Base-by-base conservation (phyloP, 1,139 yeast genomes). In the Zygoascus hellenicus region DNA sequence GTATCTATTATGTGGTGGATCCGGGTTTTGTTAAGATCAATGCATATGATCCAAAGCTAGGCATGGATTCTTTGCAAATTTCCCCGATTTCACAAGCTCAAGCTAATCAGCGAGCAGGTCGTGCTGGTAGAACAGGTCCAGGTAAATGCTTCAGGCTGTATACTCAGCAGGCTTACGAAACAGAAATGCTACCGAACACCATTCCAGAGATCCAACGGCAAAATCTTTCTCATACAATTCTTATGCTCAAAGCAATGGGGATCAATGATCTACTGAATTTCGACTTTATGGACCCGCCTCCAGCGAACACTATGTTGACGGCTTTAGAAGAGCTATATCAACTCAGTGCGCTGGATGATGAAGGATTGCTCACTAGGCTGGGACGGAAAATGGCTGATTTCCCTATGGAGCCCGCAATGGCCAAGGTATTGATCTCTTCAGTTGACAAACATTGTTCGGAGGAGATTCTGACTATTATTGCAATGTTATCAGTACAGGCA, bases 281-380 rank as follows among this genome's bases (percentile, higher is more conserved):
- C 66, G 96, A 87, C 45, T 90, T 90, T 58, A 87, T 90, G 95
- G 99, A 92, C 61, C 90, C 95, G 7, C 99, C 99, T 0, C 84
- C 94, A 1, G 74, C 77, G 14, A 80, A 77, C 47, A 75, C 95
- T 0, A 76, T 92, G 75, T 62, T 84, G 42, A 74, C 80, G 10
- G 96, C 98, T 0, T 67, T 92, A 45, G 90, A 86, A 56, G 96
- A 90, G 54, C 70, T 94, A 38, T 92, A 81, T 61, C 83, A 85
- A 36, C 68, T 94, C 38, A 81, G 83, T 26, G 97, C 97, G 0
- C 68, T 94, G 39, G 95, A 89, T 61, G 84, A 81, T 34, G 77
- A 79, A 16, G 97, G 97, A 0, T 64, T 71, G 38, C 66, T 94
- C 49, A 92, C 97, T 0, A 61, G 69, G 2, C 67, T 85, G 29